Conservation (phyloP, 2,329 filamentous ascomycete genomes). For the Penicillium digitatum region DNA sequence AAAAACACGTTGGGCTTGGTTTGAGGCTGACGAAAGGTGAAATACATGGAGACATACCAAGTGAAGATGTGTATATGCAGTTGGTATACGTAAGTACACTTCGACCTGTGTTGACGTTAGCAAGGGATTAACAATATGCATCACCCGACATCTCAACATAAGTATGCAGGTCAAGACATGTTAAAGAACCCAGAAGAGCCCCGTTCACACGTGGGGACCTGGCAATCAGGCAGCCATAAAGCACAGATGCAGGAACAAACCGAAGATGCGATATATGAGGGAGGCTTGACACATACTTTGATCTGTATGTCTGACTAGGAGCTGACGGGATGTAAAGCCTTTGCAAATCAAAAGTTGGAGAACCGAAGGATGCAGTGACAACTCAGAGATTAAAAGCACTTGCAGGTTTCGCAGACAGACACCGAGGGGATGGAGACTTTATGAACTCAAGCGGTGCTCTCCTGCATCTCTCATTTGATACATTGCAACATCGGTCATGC, state of each 20-base stretch:
- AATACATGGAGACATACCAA: background rate
- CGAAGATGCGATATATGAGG: background rate
- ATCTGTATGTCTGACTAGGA: conserved; percentile 4
- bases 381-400: conserved; percentile 25
- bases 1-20: background rate
- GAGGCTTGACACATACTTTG: conserved; percentile 14
- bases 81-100: background rate
- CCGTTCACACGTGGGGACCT: background rate
- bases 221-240: background rate
- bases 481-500: conserved; percentile 44
- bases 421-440: conserved; percentile 32
- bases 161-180: background rate
- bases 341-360: conserved; percentile 17
- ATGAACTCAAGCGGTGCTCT: conserved; percentile 34
- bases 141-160: background rate
- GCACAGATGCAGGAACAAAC: conserved; percentile 5
- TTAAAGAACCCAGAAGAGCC: conserved; percentile 3
- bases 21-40: background rate
- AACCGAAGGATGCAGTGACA: conserved; percentile 18
- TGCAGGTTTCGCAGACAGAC: conserved; percentile 21
- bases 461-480: conserved; percentile 45
- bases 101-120: background rate
- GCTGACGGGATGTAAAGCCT: conserved; percentile 11
- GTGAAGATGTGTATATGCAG: background rate
- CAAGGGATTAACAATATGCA: background rate